These are phyloP conservation scores for Chloromonas sp. DNA, from an alignment of 163 green algal species.

Conservation along the genomic window DNA sequence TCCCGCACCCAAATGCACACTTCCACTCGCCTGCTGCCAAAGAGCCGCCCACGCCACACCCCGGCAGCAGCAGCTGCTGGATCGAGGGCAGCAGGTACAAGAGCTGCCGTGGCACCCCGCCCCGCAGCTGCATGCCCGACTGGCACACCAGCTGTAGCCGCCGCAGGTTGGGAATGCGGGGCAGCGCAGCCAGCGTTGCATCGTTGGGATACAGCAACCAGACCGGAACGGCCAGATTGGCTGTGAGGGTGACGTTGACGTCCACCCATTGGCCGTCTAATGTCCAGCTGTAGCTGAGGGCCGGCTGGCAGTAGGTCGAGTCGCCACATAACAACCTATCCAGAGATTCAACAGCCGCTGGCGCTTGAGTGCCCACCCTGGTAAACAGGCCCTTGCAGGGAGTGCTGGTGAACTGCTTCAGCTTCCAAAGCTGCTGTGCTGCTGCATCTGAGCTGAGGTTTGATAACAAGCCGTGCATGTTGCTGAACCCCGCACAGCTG, in stretches of 20 bases:
- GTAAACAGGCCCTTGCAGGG: conserved; percentile 21
- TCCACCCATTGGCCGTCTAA: background rate
- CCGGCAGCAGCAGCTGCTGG: conserved; percentile 19
- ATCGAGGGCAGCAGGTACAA: conserved; percentile 13
- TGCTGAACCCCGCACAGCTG: conserved; percentile 22
- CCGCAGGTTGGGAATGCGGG: conserved; percentile 8
- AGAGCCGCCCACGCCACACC: background rate
- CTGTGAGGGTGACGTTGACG: background rate
- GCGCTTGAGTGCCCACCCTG: background rate
- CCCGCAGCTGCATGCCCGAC: conserved; percentile 1
- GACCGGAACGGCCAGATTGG: background rate
- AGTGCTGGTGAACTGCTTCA: conserved; percentile 14
- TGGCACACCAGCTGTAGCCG: conserved; percentile 7
- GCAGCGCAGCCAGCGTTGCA: conserved; percentile 4
- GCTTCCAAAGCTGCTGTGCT: background rate
- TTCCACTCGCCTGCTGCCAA: conserved; percentile 4
- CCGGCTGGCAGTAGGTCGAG: conserved; percentile 12
- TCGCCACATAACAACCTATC: conserved; percentile 28
- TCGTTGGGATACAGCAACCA: background rate
- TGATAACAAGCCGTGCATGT: conserved; percentile 19
- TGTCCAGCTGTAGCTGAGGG: conserved; percentile 1
- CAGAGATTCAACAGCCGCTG: conserved; percentile 18
- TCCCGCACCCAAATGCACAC: too few relatives aligned
- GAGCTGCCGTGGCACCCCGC: conserved; percentile 16
- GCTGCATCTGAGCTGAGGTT: background rate